Evolutionary conservation across 352 stramenopile genomes (phyloP).

Genomic region (Globisporangium alternatum): DNA sequence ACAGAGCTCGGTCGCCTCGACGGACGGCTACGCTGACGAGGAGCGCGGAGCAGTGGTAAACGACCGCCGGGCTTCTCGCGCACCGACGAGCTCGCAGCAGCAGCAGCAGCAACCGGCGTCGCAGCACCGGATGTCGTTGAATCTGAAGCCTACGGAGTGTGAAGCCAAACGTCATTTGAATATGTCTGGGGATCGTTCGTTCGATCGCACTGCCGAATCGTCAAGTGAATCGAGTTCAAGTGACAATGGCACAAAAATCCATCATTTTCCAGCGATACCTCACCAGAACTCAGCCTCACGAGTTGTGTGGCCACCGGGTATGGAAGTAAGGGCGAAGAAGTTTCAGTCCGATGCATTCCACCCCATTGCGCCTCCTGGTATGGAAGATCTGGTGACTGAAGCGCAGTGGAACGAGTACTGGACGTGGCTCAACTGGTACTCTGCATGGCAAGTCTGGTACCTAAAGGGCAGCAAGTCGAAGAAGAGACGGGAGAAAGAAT

Average conservation of each 20-base stretch:
- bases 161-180: neutral
- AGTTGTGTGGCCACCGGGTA: conserved; percentile 55
- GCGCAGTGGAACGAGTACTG: conserved; percentile 56
- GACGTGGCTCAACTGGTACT: conserved; percentile 70
- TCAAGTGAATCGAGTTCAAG: no score
- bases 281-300: neutral
- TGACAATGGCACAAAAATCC: neutral
- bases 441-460: conserved; percentile 65
- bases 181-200: neutral
- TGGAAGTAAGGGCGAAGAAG: conserved; percentile 33
- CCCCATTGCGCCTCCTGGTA: conserved; percentile 39
- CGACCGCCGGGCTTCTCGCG: conserved; percentile 5
- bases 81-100: neutral
- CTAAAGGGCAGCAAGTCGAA: conserved; percentile 29
- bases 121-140: neutral
- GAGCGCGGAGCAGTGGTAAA: neutral
- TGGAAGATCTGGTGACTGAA: conserved; percentile 53
- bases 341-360: conserved; percentile 25
- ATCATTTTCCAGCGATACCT: neutral
- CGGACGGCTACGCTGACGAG: conserved; percentile 11
- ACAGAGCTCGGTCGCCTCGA: conserved; percentile 16
- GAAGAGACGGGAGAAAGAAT: conserved; percentile 8
- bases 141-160: neutral
- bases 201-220: no score
- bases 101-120: neutral